These are phyloP conservation scores for Gastrolobium bilobum DNA, from an alignment of 306 rosid species.

Conservation along the genomic window DNA sequence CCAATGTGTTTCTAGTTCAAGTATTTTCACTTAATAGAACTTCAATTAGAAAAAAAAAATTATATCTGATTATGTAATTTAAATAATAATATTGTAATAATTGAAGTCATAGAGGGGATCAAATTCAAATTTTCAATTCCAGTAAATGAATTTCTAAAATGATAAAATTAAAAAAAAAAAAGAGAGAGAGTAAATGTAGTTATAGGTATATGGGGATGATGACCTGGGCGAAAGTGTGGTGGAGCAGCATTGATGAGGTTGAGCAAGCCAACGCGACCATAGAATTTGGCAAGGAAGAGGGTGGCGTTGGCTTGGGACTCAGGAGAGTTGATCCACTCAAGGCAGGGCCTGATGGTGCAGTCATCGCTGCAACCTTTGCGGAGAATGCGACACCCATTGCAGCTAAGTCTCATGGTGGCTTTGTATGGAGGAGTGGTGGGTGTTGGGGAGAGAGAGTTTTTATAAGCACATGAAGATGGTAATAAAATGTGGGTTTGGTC, in stretches of 20 bases:
- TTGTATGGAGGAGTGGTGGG: background rate
- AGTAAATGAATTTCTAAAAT: background rate
- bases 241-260: conserved; percentile 68
- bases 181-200: too few species aligned
- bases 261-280: conserved; percentile 76
- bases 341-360: conserved; percentile 66
- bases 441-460: background rate
- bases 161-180: too few species aligned
- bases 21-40: background rate
- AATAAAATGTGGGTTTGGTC: background rate
- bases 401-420: conserved; percentile 59
- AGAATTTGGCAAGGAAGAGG: conserved; percentile 76
- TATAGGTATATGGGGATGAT: background rate
- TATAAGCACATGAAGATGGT: background rate
- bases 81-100: background rate
- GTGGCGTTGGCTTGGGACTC: conserved; percentile 81
- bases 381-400: conserved; percentile 81
- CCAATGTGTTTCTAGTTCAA: background rate
- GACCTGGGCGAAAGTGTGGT: conserved; percentile 59
- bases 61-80: background rate
- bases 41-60: background rate
- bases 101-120: background rate
- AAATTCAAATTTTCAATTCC: background rate
- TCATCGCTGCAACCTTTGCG: conserved; percentile 68
- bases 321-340: conserved; percentile 63